These are phyloP conservation scores for Panicum miliaceum DNA, from an alignment of 176 grass and related monocot species.

Conservation along the genomic window DNA sequence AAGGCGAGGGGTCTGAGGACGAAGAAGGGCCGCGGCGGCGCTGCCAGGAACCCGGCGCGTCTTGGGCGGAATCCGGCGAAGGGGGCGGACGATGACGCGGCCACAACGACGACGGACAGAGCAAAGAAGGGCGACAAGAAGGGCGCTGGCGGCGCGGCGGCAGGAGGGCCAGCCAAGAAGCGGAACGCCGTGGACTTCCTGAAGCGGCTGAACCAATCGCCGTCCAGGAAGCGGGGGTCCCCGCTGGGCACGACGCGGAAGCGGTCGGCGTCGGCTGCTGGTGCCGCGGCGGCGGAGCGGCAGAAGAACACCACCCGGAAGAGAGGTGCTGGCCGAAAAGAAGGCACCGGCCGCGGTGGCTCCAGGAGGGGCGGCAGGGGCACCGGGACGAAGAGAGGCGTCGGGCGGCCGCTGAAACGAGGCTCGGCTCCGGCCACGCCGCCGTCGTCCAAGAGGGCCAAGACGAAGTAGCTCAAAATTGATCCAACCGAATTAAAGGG, in stretches of 20 bases:
- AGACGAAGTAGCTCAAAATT: conserved; percentile 15
- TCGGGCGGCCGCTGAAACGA: conserved; percentile 77
- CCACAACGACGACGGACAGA: neutral
- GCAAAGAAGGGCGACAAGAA: conserved; percentile 45
- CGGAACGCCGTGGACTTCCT: conserved; percentile 74
- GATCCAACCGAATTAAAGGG: too few species aligned
- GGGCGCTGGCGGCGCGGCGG: neutral
- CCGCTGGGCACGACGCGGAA: conserved; percentile 48
- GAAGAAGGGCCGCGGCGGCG: conserved; percentile 55
- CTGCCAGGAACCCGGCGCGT: conserved; percentile 19
- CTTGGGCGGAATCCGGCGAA: conserved; percentile 23
- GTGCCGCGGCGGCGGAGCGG: conserved; percentile 27
- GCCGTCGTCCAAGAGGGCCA: conserved; percentile 68
- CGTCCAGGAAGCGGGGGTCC: conserved; percentile 53
- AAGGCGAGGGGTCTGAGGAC: conserved; percentile 59
- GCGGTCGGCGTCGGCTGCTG: neutral
- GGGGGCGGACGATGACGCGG: neutral
- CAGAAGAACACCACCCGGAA: conserved; percentile 10
- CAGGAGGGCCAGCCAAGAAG: conserved; percentile 55
- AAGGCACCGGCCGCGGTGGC: conserved; percentile 48
- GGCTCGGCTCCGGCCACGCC: conserved; percentile 42
- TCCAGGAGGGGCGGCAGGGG: conserved; percentile 40
- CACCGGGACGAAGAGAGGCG: conserved; percentile 52
- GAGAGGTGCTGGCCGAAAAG: conserved; percentile 40
- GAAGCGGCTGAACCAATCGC: conserved; percentile 74